Evolutionary conservation across 2,329 filamentous ascomycete species (phyloP), one percentile per base, ranked within the genome.

Genomic region (Pestalotiopsis sp.): DNA sequence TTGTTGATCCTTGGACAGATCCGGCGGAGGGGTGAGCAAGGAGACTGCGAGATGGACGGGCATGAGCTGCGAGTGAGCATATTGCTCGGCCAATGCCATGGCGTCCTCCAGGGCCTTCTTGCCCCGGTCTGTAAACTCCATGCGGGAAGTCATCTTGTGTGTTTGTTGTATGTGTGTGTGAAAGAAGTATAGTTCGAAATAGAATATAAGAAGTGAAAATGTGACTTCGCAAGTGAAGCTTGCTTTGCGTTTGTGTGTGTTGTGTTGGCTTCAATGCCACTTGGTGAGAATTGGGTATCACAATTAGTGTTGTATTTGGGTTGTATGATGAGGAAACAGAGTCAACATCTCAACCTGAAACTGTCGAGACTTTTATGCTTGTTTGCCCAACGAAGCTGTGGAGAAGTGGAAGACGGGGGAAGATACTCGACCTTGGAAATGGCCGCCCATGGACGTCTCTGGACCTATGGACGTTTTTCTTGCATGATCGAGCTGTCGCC

Each of bases 71-170:
- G 94, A 91, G 83, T 99, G 96, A 52, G 90, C 90, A 80, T 98
- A 97, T 83, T 96, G 92, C 81, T 94, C 91, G 73, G 95, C 94
- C 75, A 98, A 87, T 70, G 88, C 86, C 86, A 96, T 95, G 80
- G 95, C 93, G 80, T 98, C 94, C 76, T 93, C 90, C 78, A 99
- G 87, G 76, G 95, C 93, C 84, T 95, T 93, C 79, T 95, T 93
- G 73, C 93, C 96, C 82, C 93, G 87, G 82, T 98, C 95, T 73
- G 96, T 99, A 80, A 98, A 98, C 79, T 97, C 92, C 91, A 95
- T 93, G 76, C 91, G 89, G 66, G 90, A 88, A 81, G 87, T 88
- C 92, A 94, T 93, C 73, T 73, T 88, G 63, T 72, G 41, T 57
- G 63, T 57, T 12, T 58, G 14, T 45, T 57, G 25, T n/a, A 39